These are phyloP conservation scores for Fusarium tjaetaba DNA, from an alignment of 2,329 filamentous ascomycete species.

Conservation along the genomic window DNA sequence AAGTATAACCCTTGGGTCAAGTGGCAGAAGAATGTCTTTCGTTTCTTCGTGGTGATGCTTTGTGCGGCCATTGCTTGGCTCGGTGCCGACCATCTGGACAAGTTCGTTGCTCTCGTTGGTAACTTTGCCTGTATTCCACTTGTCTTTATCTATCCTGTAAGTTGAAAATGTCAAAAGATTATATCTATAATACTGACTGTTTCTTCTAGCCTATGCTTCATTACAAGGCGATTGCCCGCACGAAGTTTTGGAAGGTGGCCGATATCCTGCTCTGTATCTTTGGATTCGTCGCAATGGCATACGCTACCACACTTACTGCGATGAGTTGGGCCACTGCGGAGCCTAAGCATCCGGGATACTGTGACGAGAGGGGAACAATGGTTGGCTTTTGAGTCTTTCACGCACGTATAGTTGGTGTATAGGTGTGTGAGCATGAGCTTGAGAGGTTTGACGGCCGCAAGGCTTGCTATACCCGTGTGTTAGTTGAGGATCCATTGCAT, in stretches of 20 bases:
- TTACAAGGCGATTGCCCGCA: constrained; percentile 80
- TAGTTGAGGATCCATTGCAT: constrained; percentile 27
- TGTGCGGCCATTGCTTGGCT: constrained; percentile 91
- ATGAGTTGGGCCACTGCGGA: constrained; percentile 81
- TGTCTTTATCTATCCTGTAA: constrained; percentile 96
- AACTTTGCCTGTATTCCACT: constrained; percentile 98
- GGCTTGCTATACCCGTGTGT: constrained; percentile 10
- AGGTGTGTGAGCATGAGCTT: not conserved
- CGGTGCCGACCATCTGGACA: constrained; percentile 92
- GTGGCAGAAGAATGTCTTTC: constrained; percentile 98
- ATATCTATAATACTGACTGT: constrained; percentile 45
- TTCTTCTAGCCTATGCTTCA: constrained; percentile 84
- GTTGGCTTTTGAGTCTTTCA: constrained; percentile 22
- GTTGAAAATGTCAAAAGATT: constrained; percentile 50
- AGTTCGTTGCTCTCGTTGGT: constrained; percentile 95
- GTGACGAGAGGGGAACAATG: constrained; percentile 53
- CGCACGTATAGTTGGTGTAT: not conserved
- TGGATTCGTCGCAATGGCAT: constrained; percentile 87
- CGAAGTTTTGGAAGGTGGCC: constrained; percentile 70
- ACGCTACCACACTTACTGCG: constrained; percentile 88
- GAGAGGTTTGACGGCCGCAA: constrained; percentile 20
- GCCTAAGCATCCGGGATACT: constrained; percentile 62
- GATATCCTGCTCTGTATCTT: constrained; percentile 84
- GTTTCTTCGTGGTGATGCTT: constrained; percentile 89
- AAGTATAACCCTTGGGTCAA: constrained; percentile 99